Evolutionary conservation across 2,329 filamentous ascomycete species (phyloP), one percentile per base, ranked within the genome.

Genomic region (Colletotrichum aenigma): DNA sequence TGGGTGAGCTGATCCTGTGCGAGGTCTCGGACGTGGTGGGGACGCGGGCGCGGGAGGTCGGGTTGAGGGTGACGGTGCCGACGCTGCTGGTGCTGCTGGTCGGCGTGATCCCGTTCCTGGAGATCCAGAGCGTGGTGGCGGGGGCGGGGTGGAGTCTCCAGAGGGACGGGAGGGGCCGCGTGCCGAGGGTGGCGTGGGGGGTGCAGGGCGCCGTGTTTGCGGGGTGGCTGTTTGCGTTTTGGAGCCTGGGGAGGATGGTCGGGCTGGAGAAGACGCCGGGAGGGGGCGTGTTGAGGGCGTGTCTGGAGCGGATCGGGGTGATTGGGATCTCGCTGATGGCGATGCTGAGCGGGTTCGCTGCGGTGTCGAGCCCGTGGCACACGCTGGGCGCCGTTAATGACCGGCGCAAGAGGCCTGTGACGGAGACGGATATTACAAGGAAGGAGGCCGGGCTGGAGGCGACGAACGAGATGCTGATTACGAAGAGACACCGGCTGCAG

Each of bases 281-380:
- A 58, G 74, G 12, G 82, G 83, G 2, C 18, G 79, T 91, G 65
- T 87, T 87, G 18, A 85, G 89, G 58, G 91, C 89, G 10, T 93
- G 91, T 78, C 85, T 93, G 43, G 91, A 93, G 82, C 85, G 95
- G 60, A 92, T 98, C 30, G 95, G 95, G 15, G 93, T 98, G 55
- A 95, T 97, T 77, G 95, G 95, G 5, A 95, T 97, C 71, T 93
- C 94, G 64, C 86, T 97, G 69, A 97, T 98, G 95, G 95, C 95
- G 18, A 89, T 96, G 16, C 87, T 98, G n/a, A 95, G 95, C 8
- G 95, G 95, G 0, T 98, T 97, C 80, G 95, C 95, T 7, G 95
- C 95, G n/a, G 94, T 97, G 38, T 96, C 94, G 28, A 94, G 94
- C 2, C 92, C 96, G 2, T 98, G 95, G 95, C 94, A 97, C 81